Evolutionary conservation across 768 basidiomycete species (phyloP).

Genomic region (Termitomyces sp.): DNA sequence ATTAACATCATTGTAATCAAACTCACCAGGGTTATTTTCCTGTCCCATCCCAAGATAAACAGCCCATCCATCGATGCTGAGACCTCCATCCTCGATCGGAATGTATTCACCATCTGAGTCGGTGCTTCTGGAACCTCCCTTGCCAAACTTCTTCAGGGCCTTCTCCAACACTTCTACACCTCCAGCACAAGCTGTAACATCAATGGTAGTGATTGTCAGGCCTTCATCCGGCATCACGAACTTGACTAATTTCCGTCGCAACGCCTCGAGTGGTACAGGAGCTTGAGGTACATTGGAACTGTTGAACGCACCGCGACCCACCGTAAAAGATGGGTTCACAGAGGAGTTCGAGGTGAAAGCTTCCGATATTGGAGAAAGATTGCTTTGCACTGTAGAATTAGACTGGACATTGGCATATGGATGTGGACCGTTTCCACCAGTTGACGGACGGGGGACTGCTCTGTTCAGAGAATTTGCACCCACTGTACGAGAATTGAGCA

Average conservation of each 20-base stretch:
- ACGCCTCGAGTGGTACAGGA: slow-evolving; percentile 65
- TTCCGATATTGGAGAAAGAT: slow-evolving; percentile 75
- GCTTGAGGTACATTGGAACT: slow-evolving; percentile 37
- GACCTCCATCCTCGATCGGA: slow-evolving; percentile 69
- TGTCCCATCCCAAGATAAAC: slow-evolving; percentile 67
- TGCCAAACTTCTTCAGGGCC: slow-evolving; percentile 88
- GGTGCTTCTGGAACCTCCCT: slow-evolving; percentile 42
- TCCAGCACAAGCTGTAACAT: slow-evolving; percentile 74
- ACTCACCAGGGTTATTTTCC: slow-evolving; percentile 51
- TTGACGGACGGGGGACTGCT: slow-evolving; percentile 39
- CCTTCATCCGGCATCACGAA: slow-evolving; percentile 85
- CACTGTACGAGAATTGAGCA: slow-evolving; percentile 39
- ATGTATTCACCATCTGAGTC: slow-evolving; percentile 49
- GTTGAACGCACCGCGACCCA: slow-evolving; percentile 61
- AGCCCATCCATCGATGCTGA: slow-evolving; percentile 88
- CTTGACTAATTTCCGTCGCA: slow-evolving; percentile 83
- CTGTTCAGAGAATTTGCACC: slow-evolving; percentile 35
- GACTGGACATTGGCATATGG: slow-evolving; percentile 60
- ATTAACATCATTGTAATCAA: slow-evolving; percentile 1
- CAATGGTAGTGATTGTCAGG: slow-evolving; percentile 69
- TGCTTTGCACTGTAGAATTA: slow-evolving; percentile 33
- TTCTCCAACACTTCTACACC: slow-evolving; percentile 87
- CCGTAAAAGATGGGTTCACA: slow-evolving; percentile 49
- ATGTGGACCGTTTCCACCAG: slow-evolving; percentile 41
- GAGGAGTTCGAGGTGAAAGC: slow-evolving; percentile 41